Conservation (phyloP, 78 protist genomes). For the Monosiga brevicollis region DNA sequence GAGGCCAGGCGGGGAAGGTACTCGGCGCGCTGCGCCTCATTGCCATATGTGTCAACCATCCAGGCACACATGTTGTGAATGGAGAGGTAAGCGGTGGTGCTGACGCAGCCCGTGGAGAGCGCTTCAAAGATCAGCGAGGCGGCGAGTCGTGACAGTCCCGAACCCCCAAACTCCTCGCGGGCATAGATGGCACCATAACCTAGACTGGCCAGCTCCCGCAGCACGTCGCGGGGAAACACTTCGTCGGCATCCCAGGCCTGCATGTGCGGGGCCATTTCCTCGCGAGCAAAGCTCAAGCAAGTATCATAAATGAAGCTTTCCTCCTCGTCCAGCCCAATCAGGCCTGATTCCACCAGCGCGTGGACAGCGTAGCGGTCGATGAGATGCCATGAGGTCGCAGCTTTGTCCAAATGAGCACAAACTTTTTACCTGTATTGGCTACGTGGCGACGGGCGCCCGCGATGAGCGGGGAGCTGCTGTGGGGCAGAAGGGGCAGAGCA, state of each 20-base stretch:
- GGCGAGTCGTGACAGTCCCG: conserved; percentile 57
- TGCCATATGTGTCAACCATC: conserved; percentile 72
- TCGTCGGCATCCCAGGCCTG: conserved; percentile 68
- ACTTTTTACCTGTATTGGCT: neutral
- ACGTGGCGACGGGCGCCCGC: too few relatives aligned
- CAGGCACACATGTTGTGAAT: conserved; percentile 82
- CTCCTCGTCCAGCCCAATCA: conserved; percentile 48
- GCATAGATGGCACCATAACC: conserved; percentile 68
- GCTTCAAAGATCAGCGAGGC: conserved; percentile 71
- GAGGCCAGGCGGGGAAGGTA: conserved; percentile 40
- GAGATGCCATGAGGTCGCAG: too few relatives aligned
- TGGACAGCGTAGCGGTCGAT: neutral
- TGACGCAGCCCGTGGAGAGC: conserved; percentile 57
- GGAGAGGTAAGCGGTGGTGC: conserved; percentile 75
- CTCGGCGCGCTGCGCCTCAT: conserved; percentile 41
- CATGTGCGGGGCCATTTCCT: conserved; percentile 54
- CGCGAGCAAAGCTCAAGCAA: conserved; percentile 49
- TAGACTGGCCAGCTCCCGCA: conserved; percentile 54
- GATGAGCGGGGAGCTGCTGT: too few relatives aligned
- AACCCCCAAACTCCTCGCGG: conserved; percentile 51
- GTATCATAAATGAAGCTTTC: conserved; percentile 24
- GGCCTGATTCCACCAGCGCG: neutral
- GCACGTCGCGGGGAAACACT: conserved; percentile 36
- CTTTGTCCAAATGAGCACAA: neutral
- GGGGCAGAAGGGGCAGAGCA: too few relatives aligned